Base-by-base conservation (phyloP, 495 filamentous ascomycete species). In the Aspergillus mulundensis region DNA sequence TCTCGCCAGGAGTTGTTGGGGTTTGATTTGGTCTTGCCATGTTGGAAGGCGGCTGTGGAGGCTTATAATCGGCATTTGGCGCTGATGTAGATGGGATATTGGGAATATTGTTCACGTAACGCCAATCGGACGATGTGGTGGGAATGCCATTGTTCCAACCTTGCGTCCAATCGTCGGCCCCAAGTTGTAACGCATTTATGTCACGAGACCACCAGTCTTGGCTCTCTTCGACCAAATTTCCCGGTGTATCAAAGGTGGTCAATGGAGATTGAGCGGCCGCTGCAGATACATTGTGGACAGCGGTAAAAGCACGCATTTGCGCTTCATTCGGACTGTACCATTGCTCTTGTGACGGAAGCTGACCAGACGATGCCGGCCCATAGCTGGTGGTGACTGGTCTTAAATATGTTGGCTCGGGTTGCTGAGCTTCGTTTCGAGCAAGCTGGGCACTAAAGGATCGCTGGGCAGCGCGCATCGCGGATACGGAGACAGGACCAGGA, bases 171-270 rank as follows among this genome's bases (percentile, higher is more conserved):
- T 72, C 77, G 18, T 77, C 79, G 51, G 79, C 73, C 10, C 72
- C 78, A 12, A 78, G 54, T 7, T 65, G 67, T 39, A 80, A 60
- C 7, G 67, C 66, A 18, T 69, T 71, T 10, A 79, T 70, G 57
- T 83, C 80, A 7, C 71, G 67, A 40, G 80, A 64, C 82, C 81
- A 84, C 82, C 82, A 85, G 34, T 84, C 76, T 47, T 82, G 82
- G 53, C 76, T 81, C 41, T 81, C 77, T 45, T 79, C 74, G 7
- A 83, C 74, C 19, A 81, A 57, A 5, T 74, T 74, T 10, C 81
- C 76, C 4, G 78, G 65, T 6, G 70, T 71, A 11, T 77, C 76
- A 20, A 82, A 72, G 21, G 64, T 64, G 6, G 75, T 60, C 20
- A 70, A 57, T 12, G 77, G 70, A 1, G 73, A 71, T 25, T 63